These are phyloP conservation scores for Paramecium tetraurelia DNA, from an alignment of 73 alveolate genomes.

Conservation along the genomic window DNA sequence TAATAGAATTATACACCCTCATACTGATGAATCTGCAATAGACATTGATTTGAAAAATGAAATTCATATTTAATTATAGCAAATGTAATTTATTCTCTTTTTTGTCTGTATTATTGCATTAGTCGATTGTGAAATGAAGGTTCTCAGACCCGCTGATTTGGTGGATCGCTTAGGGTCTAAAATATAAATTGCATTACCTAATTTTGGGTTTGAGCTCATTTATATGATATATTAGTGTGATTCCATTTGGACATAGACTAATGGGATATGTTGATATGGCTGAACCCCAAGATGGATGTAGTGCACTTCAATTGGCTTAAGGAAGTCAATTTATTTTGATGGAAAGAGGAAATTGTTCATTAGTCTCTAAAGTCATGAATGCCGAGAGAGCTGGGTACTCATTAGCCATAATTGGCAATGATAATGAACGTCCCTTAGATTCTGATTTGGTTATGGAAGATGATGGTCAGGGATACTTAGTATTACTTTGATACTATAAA, in stretches of 20 bases:
- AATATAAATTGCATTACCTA: not conserved
- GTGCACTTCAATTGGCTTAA: not conserved
- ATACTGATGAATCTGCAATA: no score
- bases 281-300: not conserved
- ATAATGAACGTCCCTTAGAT: constrained; percentile 23
- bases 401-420: constrained; percentile 65
- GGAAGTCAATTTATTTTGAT: constrained; percentile 32
- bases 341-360: constrained; percentile 73
- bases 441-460: constrained; percentile 66
- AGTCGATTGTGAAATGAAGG: not conserved
- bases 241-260: constrained; percentile 5
- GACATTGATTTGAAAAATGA: no score
- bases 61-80: not conserved
- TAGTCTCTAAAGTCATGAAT: constrained; percentile 68
- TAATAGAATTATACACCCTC: no score
- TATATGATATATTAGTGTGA: not conserved
- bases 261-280: not conserved
- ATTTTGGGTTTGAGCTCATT: not conserved
- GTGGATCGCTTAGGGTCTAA: not conserved
- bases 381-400: constrained; percentile 70
- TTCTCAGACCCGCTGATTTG: not conserved
- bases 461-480: constrained; percentile 67
- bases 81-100: not conserved
- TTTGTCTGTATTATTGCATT: not conserved
- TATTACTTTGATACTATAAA: not conserved